These are phyloP conservation scores for Micractinium sp. DNA, from an alignment of 139 green algal genomes.

Conservation along the genomic window DNA sequence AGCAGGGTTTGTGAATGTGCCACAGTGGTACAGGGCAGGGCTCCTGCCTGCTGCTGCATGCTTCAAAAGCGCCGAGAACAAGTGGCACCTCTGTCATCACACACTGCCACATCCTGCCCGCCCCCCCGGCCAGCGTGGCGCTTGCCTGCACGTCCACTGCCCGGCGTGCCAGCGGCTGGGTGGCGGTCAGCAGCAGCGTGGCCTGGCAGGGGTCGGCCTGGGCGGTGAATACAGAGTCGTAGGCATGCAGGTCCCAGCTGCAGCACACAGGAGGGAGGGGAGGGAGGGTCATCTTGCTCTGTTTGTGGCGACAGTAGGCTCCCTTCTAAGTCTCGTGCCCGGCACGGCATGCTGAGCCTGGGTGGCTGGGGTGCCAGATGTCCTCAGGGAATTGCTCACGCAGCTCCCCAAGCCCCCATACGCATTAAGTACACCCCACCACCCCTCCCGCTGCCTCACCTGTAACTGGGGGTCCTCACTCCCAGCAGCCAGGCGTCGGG, in stretches of 20 bases:
- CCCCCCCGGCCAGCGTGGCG: background rate
- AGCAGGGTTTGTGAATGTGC: background rate
- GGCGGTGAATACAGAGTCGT: slow-evolving; percentile 16
- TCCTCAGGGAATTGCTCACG: no score
- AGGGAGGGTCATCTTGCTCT: background rate
- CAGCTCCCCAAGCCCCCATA: no score
- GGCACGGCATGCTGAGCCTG: background rate
- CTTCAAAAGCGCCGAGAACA: no score
- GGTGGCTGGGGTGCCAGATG: background rate
- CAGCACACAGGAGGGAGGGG: background rate
- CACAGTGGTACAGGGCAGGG: background rate
- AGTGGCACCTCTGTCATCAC: background rate
- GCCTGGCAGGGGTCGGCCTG: slow-evolving; percentile 21
- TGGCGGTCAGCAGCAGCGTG: slow-evolving; percentile 26
- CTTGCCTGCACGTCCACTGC: slow-evolving; percentile 1
- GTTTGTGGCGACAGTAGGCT: no score
- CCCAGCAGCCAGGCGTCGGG: slow-evolving; percentile 37
- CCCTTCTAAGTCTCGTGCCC: no score
- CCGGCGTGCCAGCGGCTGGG: slow-evolving; percentile 5
- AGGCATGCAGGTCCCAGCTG: slow-evolving; percentile 42
- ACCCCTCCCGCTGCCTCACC: background rate
- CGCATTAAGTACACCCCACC: no score
- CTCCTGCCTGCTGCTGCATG: background rate
- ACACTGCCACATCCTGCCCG: no score
- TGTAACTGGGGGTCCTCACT: slow-evolving; percentile 12